These are phyloP conservation scores for Cryptococcus sp. DNA, from an alignment of 1,284 basidiomycete genomes.

Conservation along the genomic window DNA sequence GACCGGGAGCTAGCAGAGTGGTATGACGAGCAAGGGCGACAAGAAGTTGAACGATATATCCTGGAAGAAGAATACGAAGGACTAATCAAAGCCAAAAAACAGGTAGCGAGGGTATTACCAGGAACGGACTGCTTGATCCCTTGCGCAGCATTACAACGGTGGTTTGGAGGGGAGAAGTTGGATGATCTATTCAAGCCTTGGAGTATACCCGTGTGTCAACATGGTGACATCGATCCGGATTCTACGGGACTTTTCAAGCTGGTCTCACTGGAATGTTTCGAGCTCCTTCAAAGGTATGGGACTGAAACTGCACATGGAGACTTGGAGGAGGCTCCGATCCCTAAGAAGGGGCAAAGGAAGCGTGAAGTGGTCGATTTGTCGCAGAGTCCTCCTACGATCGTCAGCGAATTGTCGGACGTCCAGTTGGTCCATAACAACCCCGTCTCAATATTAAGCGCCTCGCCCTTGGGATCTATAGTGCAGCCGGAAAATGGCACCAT, in stretches of 20 bases:
- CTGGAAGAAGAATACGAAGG: neutral
- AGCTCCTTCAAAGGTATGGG: too few relatives aligned
- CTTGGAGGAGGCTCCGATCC: too few relatives aligned
- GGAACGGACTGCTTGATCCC: neutral
- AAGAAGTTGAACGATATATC: slow-evolving; percentile 9
- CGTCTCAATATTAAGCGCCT: too few relatives aligned
- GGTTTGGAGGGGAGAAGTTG: neutral
- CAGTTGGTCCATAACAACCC: too few relatives aligned
- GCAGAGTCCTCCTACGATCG: too few relatives aligned
- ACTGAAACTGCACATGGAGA: too few relatives aligned
- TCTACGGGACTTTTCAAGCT: slow-evolving; percentile 12
- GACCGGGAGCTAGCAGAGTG: slow-evolving; percentile 53
- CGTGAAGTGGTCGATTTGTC: too few relatives aligned
- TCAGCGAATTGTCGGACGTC: too few relatives aligned
- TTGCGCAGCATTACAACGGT: neutral
- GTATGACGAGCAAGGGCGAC: slow-evolving; percentile 6
- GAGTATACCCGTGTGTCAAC: slow-evolving; percentile 14
- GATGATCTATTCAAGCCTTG: neutral
- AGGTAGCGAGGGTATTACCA: neutral
- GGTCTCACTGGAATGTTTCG: slow-evolving; percentile 26
- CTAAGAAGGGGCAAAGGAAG: too few relatives aligned
- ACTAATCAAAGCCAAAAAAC: neutral
- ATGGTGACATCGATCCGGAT: slow-evolving; percentile 23
- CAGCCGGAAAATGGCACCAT: too few relatives aligned
- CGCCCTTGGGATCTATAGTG: too few relatives aligned